phyloP scores from a whole-genome alignment of 345 rosid species.

The Firmiana major region DNA sequence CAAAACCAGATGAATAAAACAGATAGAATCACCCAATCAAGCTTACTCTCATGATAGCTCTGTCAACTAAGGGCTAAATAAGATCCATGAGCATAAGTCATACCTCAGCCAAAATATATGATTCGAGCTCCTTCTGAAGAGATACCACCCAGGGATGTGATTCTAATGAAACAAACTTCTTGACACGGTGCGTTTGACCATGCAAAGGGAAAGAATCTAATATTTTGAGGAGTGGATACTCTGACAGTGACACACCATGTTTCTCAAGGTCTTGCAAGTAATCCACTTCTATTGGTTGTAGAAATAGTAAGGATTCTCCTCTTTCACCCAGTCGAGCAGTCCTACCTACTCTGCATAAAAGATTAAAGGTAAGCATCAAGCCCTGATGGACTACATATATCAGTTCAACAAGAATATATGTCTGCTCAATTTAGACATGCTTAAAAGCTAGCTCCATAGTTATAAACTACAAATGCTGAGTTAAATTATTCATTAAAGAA shows the following conservation, averaged over 20 bases:
- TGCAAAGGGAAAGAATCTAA: conserved; percentile 57
- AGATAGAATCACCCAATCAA: not conserved
- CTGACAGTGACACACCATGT: conserved; percentile 75
- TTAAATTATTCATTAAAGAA: not conserved
- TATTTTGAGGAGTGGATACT: conserved; percentile 74
- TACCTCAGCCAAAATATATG: conserved; percentile 57
- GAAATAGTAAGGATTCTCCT: conserved; percentile 82
- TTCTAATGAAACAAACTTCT: conserved; percentile 52
- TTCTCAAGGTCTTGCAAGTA: conserved; percentile 77
- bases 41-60: not conserved
- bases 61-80: not conserved
- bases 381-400: not conserved
- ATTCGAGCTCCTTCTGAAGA: conserved; percentile 77
- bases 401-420: not conserved
- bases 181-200: conserved; percentile 41
- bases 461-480: not conserved
- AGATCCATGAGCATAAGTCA: not conserved
- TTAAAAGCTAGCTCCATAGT: not conserved
- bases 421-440: not conserved
- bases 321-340: conserved; percentile 92
- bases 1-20: not conserved
- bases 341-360: conserved; percentile 80
- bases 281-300: conserved; percentile 83
- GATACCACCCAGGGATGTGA: conserved; percentile 77
- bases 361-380: conserved; percentile 16